phyloP scores from a whole-genome alignment of 2,329 filamentous ascomycete species.

The Talaromyces marneffei region DNA sequence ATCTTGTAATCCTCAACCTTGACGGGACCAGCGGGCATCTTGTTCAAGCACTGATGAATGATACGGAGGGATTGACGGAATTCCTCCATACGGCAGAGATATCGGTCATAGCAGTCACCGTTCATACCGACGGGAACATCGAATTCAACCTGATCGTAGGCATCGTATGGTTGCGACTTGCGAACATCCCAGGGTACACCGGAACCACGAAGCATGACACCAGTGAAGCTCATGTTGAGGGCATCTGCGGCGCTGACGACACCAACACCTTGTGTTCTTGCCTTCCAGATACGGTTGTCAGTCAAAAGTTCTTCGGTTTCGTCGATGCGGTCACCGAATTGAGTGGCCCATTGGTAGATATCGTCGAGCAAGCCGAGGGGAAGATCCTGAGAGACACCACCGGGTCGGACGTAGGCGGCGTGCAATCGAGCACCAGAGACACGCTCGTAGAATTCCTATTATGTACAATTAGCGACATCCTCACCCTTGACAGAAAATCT shows the following conservation, averaged over 20 bases:
- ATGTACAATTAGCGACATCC: constrained; percentile 4
- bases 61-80: constrained; percentile 97
- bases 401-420: constrained; percentile 92
- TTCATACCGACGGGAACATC: constrained; percentile 95
- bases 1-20: constrained; percentile 99
- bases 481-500: no score
- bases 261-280: constrained; percentile 83
- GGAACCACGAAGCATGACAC: constrained; percentile 95
- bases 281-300: constrained; percentile 99
- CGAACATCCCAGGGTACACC: constrained; percentile 95
- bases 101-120: constrained; percentile 98
- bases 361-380: constrained; percentile 92
- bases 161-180: constrained; percentile 95
- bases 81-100: constrained; percentile 98
- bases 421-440: constrained; percentile 97
- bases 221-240: constrained; percentile 94
- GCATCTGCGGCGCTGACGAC: constrained; percentile 88
- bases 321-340: constrained; percentile 96
- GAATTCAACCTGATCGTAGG: constrained; percentile 96
- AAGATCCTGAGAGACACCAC: constrained; percentile 93
- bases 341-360: constrained; percentile 99
- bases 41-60: constrained; percentile 97
- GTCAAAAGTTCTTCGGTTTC: constrained; percentile 98
- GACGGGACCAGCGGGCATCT: constrained; percentile 93
- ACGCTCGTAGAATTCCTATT: constrained; percentile 97